Conservation (phyloP, 371 early-diverging fungal species). For the Mucor irregularis region DNA sequence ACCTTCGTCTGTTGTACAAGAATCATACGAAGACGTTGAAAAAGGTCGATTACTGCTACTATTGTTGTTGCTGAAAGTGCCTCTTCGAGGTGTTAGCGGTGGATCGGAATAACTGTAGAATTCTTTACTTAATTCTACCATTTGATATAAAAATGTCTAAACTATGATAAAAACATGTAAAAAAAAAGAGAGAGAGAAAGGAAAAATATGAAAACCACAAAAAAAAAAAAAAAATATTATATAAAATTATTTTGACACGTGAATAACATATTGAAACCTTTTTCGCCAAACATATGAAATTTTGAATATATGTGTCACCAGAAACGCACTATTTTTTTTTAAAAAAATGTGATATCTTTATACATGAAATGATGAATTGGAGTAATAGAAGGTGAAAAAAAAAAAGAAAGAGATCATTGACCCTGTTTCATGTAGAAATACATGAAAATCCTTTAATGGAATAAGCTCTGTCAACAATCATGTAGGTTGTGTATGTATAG, state of each 20-base stretch:
- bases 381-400: conserved; percentile 2
- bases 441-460: too few relatives aligned
- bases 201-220: too few relatives aligned
- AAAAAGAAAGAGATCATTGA: background rate
- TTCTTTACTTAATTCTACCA: conserved; percentile 2
- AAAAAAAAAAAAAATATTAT: conserved; percentile 5
- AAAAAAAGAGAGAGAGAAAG: conserved; percentile 7
- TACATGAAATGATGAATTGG: too few relatives aligned
- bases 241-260: conserved; percentile 14
- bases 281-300: conserved; percentile 11
- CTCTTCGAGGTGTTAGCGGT: conserved; percentile 11
- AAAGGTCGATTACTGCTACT: conserved; percentile 20
- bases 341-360: too few relatives aligned
- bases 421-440: too few relatives aligned
- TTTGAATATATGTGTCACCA: too few relatives aligned
- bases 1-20: conserved; percentile 41
- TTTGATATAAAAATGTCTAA: background rate
- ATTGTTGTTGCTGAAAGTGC: too few relatives aligned
- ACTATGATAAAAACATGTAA: conserved; percentile 10
- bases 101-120: conserved; percentile 11
- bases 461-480: too few relatives aligned
- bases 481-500: too few relatives aligned
- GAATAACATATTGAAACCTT: conserved; percentile 12
- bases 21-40: conserved; percentile 23
- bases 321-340: too few relatives aligned